phyloP scores from a whole-genome alignment of 2,329 filamentous ascomycete genomes.

The Aspergillus neoniger region DNA sequence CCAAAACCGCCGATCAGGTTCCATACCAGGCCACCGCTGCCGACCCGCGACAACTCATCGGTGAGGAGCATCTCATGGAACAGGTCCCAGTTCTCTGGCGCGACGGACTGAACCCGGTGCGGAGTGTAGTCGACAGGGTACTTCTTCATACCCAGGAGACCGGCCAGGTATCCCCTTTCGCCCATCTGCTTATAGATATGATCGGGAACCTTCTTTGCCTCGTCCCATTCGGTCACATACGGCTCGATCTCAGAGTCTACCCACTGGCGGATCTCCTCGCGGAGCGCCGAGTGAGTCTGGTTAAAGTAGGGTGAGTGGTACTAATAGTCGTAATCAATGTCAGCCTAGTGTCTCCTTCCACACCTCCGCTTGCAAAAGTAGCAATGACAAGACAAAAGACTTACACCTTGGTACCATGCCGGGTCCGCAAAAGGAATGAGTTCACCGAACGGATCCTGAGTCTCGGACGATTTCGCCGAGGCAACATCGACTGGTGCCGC shows the following conservation, averaged over 20 bases:
- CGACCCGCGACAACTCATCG: constrained; percentile 86
- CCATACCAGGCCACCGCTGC: constrained; percentile 93
- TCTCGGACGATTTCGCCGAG: constrained; percentile 62
- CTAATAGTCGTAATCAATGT: constrained; percentile 47
- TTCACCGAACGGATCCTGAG: constrained; percentile 81
- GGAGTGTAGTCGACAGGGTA: constrained; percentile 76
- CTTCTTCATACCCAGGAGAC: constrained; percentile 71
- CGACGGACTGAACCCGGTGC: constrained; percentile 72
- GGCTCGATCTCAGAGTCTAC: constrained; percentile 87
- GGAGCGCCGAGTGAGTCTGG: constrained; percentile 86
- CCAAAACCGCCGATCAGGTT: constrained; percentile 95
- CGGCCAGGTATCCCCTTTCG: constrained; percentile 85
- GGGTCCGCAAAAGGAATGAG: constrained; percentile 91
- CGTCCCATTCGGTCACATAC: constrained; percentile 93
- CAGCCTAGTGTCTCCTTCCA: background rate
- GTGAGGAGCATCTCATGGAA: constrained; percentile 98
- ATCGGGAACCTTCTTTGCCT: constrained; percentile 84
- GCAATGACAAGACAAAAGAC: constrained; percentile 38
- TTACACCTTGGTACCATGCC: constrained; percentile 88
- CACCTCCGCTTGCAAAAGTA: background rate
- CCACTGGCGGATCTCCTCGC: constrained; percentile 89
- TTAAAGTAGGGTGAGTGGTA: constrained; percentile 98
- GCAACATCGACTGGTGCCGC: constrained; percentile 51
- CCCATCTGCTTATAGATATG: constrained; percentile 96
- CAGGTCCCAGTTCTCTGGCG: constrained; percentile 89